phyloP scores from a whole-genome alignment of 352 stramenopile species.

The Pythium rishiriense region DNA sequence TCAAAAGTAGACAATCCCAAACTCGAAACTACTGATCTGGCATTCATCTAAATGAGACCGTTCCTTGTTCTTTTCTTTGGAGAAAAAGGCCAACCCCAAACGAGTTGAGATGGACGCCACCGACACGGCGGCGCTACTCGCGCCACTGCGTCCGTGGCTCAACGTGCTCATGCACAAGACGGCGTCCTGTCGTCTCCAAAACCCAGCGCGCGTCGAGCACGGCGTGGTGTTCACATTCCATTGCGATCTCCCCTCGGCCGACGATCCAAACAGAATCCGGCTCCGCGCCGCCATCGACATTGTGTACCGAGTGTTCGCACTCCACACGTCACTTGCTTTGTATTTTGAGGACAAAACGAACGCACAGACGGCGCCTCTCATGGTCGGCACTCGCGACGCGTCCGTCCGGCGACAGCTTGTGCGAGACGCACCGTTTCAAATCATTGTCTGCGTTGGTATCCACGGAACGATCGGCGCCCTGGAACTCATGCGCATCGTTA shows the following conservation, averaged over 20 bases:
- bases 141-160: neutral
- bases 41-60: too few species aligned
- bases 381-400: too few species aligned
- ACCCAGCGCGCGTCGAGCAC: neutral
- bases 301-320: neutral
- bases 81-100: too few species aligned
- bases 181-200: neutral
- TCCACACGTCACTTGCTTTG: neutral
- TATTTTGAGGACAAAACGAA: neutral
- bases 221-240: neutral
- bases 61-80: too few species aligned
- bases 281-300: slow-evolving; percentile 1
- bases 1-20: too few species aligned
- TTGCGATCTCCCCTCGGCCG: neutral
- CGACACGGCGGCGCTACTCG: neutral
- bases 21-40: too few species aligned
- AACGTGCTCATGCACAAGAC: neutral
- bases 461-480: neutral
- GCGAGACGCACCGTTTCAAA: neutral
- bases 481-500: neutral
- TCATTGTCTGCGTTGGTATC: neutral
- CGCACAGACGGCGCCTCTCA: neutral
- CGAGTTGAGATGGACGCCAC: neutral
- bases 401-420: neutral
- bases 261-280: neutral